Evolutionary conservation across 306 rosid species (phyloP).

Genomic region (Carpinus viminea): DNA sequence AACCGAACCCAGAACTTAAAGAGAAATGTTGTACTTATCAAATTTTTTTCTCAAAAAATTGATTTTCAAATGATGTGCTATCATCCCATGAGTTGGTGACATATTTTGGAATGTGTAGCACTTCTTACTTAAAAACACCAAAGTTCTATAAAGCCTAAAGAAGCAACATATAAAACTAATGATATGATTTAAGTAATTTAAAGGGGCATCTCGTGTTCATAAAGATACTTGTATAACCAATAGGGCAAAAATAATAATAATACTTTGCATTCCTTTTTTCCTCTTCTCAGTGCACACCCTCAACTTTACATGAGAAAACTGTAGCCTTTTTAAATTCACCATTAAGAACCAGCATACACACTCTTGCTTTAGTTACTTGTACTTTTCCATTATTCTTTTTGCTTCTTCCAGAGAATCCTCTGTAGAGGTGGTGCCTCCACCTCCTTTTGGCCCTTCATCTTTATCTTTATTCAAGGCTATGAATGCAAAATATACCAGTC

Average conservation of each 20-base stretch:
- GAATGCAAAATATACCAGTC: constrained; percentile 76
- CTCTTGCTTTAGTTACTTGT: constrained; percentile 51
- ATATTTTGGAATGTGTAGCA: no score
- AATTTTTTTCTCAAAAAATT: no score
- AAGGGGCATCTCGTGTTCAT: background rate
- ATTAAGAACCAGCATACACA: constrained; percentile 27
- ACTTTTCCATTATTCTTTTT: constrained; percentile 90
- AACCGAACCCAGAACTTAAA: background rate
- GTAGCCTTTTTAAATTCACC: constrained; percentile 26
- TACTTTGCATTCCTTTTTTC: background rate
- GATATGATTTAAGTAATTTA: background rate
- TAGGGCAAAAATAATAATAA: no score
- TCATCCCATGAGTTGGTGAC: no score
- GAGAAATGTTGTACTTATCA: no score
- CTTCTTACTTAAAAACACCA: background rate
- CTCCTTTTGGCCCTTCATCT: constrained; percentile 58
- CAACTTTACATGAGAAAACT: constrained; percentile 22
- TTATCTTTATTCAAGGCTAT: constrained; percentile 86
- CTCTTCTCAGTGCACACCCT: constrained; percentile 13
- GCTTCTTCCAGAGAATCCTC: constrained; percentile 92
- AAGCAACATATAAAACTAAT: background rate
- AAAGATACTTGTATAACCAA: background rate
- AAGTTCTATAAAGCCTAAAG: background rate
- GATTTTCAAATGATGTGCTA: no score
- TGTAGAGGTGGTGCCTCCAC: constrained; percentile 41